These are phyloP conservation scores for Ceratobasidium papillatum DNA, from an alignment of 1,284 basidiomycete species.

Conservation along the genomic window DNA sequence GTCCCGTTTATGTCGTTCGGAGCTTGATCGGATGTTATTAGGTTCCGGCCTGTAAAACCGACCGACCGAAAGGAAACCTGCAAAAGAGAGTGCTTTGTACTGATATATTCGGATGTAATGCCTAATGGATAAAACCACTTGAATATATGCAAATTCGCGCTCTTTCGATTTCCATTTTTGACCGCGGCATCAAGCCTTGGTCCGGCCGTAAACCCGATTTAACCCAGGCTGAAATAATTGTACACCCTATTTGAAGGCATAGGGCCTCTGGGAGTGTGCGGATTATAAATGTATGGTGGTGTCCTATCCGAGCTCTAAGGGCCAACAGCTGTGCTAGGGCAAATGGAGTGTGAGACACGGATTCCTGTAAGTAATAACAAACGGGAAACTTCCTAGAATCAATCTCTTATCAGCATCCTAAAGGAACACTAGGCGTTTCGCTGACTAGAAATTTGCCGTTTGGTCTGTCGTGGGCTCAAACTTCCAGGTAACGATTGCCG, in stretches of 20 bases:
- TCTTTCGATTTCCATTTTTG: neutral
- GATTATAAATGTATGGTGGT: neutral
- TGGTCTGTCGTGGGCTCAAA: neutral
- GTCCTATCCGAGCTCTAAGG: neutral
- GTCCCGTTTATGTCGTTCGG: slow-evolving; percentile 32
- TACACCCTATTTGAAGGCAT: neutral
- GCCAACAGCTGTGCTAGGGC: neutral
- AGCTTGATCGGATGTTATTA: slow-evolving; percentile 22
- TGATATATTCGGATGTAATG: neutral
- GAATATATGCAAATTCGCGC: neutral
- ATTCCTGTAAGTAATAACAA: neutral
- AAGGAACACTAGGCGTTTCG: too few species aligned
- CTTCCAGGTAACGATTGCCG: neutral
- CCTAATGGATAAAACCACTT: too few species aligned
- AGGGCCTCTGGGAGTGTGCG: neutral
- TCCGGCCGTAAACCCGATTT: slow-evolving; percentile 18
- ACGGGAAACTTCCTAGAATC: neutral
- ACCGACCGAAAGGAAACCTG: slow-evolving; percentile 6
- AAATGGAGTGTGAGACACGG: neutral
- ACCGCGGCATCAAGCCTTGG: neutral
- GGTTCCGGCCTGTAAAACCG: slow-evolving; percentile 12
- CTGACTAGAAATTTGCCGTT: neutral
- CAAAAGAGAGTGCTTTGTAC: neutral
- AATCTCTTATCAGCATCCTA: neutral
- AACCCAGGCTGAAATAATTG: neutral